Percentiles rank a stretch among this genome's conserved stretches.
These are phyloP conservation scores for Crepidotus variabilis DNA, from an alignment of 768 basidiomycete genomes.

Conservation along the genomic window DNA sequence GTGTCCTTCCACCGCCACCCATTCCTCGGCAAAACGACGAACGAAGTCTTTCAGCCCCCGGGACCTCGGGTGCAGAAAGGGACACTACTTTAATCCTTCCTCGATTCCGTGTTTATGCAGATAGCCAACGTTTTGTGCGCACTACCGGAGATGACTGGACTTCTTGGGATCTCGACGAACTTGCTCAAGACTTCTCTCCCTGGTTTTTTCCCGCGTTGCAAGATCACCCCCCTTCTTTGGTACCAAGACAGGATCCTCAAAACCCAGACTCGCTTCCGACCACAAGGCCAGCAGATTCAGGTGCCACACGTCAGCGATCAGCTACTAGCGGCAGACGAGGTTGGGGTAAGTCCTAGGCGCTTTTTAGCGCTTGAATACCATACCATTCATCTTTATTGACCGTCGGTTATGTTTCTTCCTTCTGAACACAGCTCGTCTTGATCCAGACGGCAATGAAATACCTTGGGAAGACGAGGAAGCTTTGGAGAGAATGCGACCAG, in stretches of 20 bases:
- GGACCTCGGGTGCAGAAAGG: slow-evolving; percentile 5
- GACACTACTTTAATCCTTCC: background rate
- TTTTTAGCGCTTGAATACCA: slow-evolving; percentile 4
- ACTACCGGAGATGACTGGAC: slow-evolving; percentile 33
- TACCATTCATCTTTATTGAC: background rate
- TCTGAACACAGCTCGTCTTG: slow-evolving; percentile 36
- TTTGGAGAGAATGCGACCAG: slow-evolving; percentile 49
- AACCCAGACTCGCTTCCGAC: slow-evolving; percentile 13
- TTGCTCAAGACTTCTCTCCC: slow-evolving; percentile 32
- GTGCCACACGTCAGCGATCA: slow-evolving; percentile 2
- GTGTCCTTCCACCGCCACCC: slow-evolving; percentile 4
- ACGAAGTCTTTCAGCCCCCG: background rate
- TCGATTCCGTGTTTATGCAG: background rate
- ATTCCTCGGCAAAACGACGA: background rate
- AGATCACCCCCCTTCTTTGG: slow-evolving; percentile 6
- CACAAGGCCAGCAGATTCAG: slow-evolving; percentile 14
- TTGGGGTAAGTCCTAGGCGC: slow-evolving; percentile 36
- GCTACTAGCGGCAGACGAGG: slow-evolving; percentile 26
- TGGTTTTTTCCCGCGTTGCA: slow-evolving; percentile 24
- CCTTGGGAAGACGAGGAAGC: slow-evolving; percentile 59
- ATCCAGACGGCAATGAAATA: slow-evolving; percentile 62
- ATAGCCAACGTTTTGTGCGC: slow-evolving; percentile 10
- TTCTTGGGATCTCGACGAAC: slow-evolving; percentile 34
- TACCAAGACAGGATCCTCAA: slow-evolving; percentile 4
- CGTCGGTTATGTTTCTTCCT: background rate